phyloP scores from a whole-genome alignment of 1,139 yeast species.

The Candida frijolesensis region DNA sequence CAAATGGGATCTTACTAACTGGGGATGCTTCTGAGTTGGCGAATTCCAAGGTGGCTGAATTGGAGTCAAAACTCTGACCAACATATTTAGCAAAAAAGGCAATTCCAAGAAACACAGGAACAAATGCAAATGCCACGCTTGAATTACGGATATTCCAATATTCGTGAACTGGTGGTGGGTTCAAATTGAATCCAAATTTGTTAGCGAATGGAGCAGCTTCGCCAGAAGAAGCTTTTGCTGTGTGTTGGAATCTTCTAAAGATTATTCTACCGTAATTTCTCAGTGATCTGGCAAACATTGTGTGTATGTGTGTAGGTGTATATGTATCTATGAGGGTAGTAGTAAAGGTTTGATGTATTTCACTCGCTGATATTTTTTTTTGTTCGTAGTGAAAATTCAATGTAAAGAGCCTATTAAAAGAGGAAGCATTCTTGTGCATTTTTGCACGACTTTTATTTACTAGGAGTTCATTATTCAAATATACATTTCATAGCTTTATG shows the following conservation, averaged over 20 bases:
- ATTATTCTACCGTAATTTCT: constrained; percentile 22
- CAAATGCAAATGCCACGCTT: constrained; percentile 38
- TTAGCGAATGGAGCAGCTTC: constrained; percentile 38
- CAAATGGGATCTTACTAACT: constrained; percentile 37
- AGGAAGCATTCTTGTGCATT: neutral
- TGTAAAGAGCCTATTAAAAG: neutral
- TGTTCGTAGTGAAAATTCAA: constrained; percentile 4
- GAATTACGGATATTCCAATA: constrained; percentile 49
- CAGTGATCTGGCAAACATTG: constrained; percentile 32
- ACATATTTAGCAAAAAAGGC: constrained; percentile 39
- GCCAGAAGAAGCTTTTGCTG: constrained; percentile 24
- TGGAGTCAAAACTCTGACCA: constrained; percentile 32
- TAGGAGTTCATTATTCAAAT: too few relatives aligned
- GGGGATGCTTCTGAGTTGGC: constrained; percentile 45
- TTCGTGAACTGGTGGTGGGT: constrained; percentile 52
- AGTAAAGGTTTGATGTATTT: constrained; percentile 2
- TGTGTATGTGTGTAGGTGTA: constrained; percentile 6
- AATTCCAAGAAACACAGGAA: constrained; percentile 39
- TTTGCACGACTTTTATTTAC: neutral
- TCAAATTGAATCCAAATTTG: constrained; percentile 45
- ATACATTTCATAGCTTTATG: too few relatives aligned
- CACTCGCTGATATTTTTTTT: constrained; percentile 1
- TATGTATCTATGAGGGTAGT: neutral
- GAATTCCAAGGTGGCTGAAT: constrained; percentile 34
- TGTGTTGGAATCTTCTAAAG: constrained; percentile 35